Evolutionary conservation across 495 filamentous ascomycete species (phyloP), one percentile per base, ranked within the genome.

Genomic region (Trichocladium uniseriatum): DNA sequence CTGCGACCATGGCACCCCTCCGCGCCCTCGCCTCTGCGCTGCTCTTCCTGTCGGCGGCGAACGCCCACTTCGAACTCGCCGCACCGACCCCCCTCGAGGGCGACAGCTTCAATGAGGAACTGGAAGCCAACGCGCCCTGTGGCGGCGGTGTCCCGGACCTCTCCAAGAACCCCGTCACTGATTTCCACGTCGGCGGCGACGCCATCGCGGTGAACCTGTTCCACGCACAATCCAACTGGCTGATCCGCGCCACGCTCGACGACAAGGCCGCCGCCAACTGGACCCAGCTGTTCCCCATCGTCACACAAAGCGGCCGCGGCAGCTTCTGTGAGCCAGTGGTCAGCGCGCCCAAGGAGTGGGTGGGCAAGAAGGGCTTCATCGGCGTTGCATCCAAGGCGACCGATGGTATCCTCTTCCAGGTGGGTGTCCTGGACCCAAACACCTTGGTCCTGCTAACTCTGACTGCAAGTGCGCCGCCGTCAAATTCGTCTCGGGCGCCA

Each of bases 121-220:
- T 62, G 13, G 68, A 76, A 48, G 49, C 19, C 46, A 56, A 51
- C 3, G 55, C 50, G 0, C 76, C 74, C 6, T 79, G 76, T 51
- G 76, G 76, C 39, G 69, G 74, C 39, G 67, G 70, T 53, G 51
- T 51, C 0, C 58, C 69, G 37, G 55, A 66, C 38, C 66, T 77
- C 37, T 32, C 51, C 40, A 41, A 51, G n/a, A 58, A 65, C 38
- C 57, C 60, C 5, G 39, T 62, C 3, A 69, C 63, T 20, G 65
- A 75, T 43, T 77, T 78, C 66, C 69, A 73, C 49, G 74, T 79
- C 55, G 73, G 62, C 45, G 75, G 75, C 45, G 68, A 74, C 45
- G 49, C 59, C 45, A 55, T 77, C 16, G 53, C 60, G 15, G 38
- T 71, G 32, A 59, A 56, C 6, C 60, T 65, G 14, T 67, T 63